Evolutionary conservation across 371 early-diverging fungal species (phyloP).

Genomic region (Mortierella sp.): DNA sequence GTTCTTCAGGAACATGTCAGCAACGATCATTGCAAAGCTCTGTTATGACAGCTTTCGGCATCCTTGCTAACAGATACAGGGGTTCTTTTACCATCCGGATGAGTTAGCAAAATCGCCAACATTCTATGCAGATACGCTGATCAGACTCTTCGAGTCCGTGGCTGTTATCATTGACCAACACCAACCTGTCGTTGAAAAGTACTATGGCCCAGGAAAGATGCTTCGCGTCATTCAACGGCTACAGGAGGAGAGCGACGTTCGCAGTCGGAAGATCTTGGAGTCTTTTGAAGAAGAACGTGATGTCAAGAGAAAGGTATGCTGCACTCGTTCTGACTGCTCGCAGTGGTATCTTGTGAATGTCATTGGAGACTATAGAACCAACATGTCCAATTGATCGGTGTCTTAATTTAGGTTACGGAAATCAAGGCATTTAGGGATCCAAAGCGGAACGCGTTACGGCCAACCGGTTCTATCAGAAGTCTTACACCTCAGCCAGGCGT

Average conservation of each 20-base stretch:
- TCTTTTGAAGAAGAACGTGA: constrained; percentile 78
- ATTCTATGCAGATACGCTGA: constrained; percentile 79
- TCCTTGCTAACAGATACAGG: neutral
- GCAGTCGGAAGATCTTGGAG: constrained; percentile 80
- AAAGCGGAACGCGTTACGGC: constrained; percentile 11
- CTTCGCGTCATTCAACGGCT: constrained; percentile 85
- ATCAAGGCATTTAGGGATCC: constrained; percentile 47
- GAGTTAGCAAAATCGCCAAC: constrained; percentile 61
- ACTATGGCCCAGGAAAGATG: constrained; percentile 90
- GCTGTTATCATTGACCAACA: constrained; percentile 89
- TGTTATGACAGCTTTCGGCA: neutral
- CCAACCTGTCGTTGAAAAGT: constrained; percentile 79
- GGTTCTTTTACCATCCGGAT: neutral
- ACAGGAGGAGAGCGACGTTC: constrained; percentile 87
- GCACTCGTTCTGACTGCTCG: neutral
- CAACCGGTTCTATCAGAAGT: constrained; percentile 28
- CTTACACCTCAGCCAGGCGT: constrained; percentile 41
- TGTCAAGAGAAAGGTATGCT: constrained; percentile 68
- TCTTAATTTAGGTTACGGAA: constrained; percentile 31
- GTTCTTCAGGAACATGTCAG: neutral
- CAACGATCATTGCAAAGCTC: no score
- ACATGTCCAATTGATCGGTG: neutral
- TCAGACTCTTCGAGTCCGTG: constrained; percentile 86
- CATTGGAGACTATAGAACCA: neutral
- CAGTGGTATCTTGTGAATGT: neutral